These are phyloP conservation scores for Zygosaccharomyces sapae DNA, from an alignment of 1,139 yeast species.

Conservation along the genomic window DNA sequence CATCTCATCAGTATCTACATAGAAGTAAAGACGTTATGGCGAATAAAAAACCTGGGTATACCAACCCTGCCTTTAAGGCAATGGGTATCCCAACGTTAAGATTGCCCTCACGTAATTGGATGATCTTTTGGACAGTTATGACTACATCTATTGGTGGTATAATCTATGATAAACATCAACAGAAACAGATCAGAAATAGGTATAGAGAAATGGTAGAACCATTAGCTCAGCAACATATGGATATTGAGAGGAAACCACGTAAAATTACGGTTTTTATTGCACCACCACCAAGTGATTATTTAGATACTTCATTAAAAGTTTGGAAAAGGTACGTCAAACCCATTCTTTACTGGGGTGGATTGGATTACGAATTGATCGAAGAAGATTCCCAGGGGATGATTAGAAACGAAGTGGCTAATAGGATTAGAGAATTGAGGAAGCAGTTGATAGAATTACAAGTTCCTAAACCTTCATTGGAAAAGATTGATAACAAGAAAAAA, in stretches of 20 bases:
- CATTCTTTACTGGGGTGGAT: conserved; percentile 74
- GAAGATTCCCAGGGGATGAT: conserved; percentile 84
- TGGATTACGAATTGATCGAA: conserved; percentile 74
- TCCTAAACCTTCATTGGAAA: conserved; percentile 12
- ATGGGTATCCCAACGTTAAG: conserved; percentile 79
- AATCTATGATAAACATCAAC: conserved; percentile 73
- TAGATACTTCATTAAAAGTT: conserved; percentile 68
- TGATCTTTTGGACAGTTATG: conserved; percentile 76
- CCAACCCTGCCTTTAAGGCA: conserved; percentile 82
- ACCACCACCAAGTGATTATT: conserved; percentile 92
- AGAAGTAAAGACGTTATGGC: not conserved
- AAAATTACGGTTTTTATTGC: conserved; percentile 80
- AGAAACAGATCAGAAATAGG: conserved; percentile 56
- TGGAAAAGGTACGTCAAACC: conserved; percentile 87
- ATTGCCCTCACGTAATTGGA: conserved; percentile 90
- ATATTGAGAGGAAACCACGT: conserved; percentile 56
- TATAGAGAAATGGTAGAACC: conserved; percentile 62
- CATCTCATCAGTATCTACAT: not conserved
- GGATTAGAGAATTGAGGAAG: conserved; percentile 65
- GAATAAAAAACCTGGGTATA: conserved; percentile 45
- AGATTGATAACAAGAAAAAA: conserved; percentile 15
- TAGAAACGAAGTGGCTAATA: conserved; percentile 74
- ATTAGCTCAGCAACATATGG: conserved; percentile 46
- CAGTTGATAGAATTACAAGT: conserved; percentile 32
- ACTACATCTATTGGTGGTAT: conserved; percentile 66